Percentiles rank a stretch among this genome's conserved stretches.
phyloP scores from a whole-genome alignment of 441 rosid genomes.

The Bocquillonia castaneifolia region DNA sequence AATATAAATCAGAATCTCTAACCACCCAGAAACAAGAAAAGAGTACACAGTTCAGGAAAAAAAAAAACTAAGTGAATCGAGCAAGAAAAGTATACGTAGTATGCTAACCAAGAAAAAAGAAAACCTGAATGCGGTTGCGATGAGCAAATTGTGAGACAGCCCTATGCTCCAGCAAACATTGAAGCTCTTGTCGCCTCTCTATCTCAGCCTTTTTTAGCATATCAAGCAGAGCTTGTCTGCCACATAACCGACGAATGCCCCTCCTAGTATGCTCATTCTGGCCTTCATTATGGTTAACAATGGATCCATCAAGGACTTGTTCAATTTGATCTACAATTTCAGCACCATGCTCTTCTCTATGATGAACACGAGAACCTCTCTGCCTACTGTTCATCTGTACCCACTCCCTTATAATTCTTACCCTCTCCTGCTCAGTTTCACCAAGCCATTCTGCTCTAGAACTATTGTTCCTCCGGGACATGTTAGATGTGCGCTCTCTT shows the following conservation, averaged over 20 bases:
- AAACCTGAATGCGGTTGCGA: conserved; percentile 90
- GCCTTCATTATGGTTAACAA: conserved; percentile 43
- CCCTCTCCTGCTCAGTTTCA: conserved; percentile 88
- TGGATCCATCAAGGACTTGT: conserved; percentile 60
- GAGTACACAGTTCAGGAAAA: background rate
- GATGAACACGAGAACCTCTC: conserved; percentile 44
- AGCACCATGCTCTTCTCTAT: conserved; percentile 48
- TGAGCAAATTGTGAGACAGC: conserved; percentile 87
- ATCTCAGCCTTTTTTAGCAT: conserved; percentile 75
- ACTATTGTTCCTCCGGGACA: conserved; percentile 36
- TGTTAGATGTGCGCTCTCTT: conserved; percentile 45
- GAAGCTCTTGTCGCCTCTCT: conserved; percentile 76
- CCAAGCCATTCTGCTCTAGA: conserved; percentile 74
- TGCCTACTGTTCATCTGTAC: conserved; percentile 67
- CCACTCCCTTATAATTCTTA: conserved; percentile 76
- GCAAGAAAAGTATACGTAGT: background rate
- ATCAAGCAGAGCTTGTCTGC: conserved; percentile 81
- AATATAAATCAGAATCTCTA: background rate
- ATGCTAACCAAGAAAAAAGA: background rate
- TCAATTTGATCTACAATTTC: conserved; percentile 54
- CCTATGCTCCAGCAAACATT: conserved; percentile 51
- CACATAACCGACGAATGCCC: conserved; percentile 79
- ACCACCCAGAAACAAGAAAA: background rate
- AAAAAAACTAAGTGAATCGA: background rate
- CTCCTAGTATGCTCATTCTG: conserved; percentile 49